Evolutionary conservation across 768 basidiomycete species (phyloP).

Genomic region (Tylopilus subfusipes): DNA sequence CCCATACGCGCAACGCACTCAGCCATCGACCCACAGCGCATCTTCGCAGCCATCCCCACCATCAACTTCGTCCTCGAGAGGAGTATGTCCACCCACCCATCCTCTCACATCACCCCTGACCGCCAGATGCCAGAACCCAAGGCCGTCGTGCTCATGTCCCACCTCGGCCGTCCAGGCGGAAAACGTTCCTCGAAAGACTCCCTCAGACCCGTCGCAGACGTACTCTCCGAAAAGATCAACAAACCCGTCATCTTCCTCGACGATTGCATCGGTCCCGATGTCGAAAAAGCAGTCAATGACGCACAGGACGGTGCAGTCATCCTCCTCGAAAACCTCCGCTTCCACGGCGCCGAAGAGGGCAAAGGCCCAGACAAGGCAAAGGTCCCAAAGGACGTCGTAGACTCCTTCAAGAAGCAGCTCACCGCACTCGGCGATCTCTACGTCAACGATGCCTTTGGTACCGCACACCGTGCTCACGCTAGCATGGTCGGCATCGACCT

Average conservation of each 20-base stretch:
- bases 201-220: constrained; percentile 78
- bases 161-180: constrained; percentile 96
- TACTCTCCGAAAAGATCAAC: constrained; percentile 43
- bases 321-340: constrained; percentile 95
- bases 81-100: constrained; percentile 40
- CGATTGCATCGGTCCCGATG: constrained; percentile 83
- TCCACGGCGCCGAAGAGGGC: constrained; percentile 99
- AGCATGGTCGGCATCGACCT: constrained; percentile 98
- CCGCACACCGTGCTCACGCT: constrained; percentile 96
- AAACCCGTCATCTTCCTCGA: constrained; percentile 75
- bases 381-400: constrained; percentile 78
- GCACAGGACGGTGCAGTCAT: constrained; percentile 66
- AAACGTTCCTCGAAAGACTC: constrained; percentile 87
- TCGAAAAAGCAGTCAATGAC: constrained; percentile 69
- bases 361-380: constrained; percentile 96
- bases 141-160: constrained; percentile 92
- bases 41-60: constrained; percentile 94
- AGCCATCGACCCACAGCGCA: constrained; percentile 58
- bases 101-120: background rate
- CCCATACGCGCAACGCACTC: background rate
- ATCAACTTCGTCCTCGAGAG: constrained; percentile 89
- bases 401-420: constrained; percentile 81
- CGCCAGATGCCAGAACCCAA: constrained; percentile 56
- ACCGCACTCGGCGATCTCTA: constrained; percentile 95
- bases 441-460: constrained; percentile 98